A percentile compares a stretch with the other conserved stretches of the same genome.
These are phyloP conservation scores for Rusavskia elegans DNA, from an alignment of 495 filamentous ascomycete species.

Conservation along the genomic window DNA sequence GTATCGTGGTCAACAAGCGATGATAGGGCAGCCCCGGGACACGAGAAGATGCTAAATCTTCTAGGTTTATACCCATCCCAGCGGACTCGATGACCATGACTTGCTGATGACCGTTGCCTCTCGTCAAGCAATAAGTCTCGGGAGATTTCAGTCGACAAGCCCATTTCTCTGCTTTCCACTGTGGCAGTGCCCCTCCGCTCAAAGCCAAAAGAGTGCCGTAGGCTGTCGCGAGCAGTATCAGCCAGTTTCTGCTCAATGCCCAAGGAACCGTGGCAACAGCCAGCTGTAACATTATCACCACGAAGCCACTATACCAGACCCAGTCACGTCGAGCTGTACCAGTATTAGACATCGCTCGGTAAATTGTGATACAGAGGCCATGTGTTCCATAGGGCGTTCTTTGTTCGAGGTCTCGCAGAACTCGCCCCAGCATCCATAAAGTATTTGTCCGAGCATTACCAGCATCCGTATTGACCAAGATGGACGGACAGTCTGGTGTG, in stretches of 20 bases:
- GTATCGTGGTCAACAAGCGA: no score
- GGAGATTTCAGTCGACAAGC: conserved; percentile 18
- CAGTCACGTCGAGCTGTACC: conserved; percentile 12
- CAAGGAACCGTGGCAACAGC: conserved; percentile 29
- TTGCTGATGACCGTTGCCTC: conserved; percentile 29
- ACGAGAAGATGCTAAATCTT: conserved; percentile 20
- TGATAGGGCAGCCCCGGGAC: not conserved
- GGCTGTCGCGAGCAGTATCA: conserved; percentile 25
- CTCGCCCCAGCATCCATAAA: conserved; percentile 33
- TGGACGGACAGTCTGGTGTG: conserved; percentile 16
- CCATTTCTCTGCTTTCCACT: conserved; percentile 37
- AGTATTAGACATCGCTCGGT: not conserved
- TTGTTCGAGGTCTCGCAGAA: conserved; percentile 31
- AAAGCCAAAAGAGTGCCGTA: conserved; percentile 24
- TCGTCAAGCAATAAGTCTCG: conserved; percentile 22
- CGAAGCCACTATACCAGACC: conserved; percentile 21
- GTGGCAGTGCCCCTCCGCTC: conserved; percentile 19
- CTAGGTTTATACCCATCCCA: conserved; percentile 22
- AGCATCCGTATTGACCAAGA: conserved; percentile 26
- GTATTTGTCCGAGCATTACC: conserved; percentile 27
- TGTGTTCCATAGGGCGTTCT: not conserved
- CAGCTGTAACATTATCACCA: conserved; percentile 25
- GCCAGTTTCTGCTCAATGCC: conserved; percentile 26
- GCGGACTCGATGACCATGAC: conserved; percentile 25
- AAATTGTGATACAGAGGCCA: conserved; percentile 10